Conservation (phyloP, 192 early-diverging fungal species). For the Podila horticola region DNA sequence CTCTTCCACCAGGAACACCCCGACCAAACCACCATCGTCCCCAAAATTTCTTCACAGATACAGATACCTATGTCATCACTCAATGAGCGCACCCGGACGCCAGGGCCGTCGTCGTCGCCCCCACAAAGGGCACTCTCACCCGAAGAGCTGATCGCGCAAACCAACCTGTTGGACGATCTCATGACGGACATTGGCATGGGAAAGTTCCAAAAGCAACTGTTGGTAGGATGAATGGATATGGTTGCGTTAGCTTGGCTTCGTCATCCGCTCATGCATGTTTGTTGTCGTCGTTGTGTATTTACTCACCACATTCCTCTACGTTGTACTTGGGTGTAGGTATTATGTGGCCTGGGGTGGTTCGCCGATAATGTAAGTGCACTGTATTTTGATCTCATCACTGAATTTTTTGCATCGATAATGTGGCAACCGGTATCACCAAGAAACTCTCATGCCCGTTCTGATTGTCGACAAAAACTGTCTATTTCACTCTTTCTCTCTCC, state of each 20-base stretch:
- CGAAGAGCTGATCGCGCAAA: constrained; percentile 35
- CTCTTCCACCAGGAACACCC: no score
- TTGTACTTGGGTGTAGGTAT: constrained; percentile 44
- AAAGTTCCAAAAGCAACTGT: constrained; percentile 69
- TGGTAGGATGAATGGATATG: constrained; percentile 43
- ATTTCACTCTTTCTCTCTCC: neutral
- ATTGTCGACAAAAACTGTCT: neutral
- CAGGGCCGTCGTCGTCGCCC: neutral
- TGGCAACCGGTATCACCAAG: neutral
- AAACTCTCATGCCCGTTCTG: neutral
- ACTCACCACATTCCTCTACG: neutral
- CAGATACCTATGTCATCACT: neutral
- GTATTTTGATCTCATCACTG: neutral
- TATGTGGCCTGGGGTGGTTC: constrained; percentile 88
- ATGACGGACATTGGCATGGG: constrained; percentile 80
- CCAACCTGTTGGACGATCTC: constrained; percentile 64
- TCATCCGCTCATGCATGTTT: neutral
- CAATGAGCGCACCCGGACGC: neutral
- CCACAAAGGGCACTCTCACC: constrained; percentile 31
- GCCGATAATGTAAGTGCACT: constrained; percentile 83
- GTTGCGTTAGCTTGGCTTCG: neutral
- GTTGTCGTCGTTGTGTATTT: neutral
- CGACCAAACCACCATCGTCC: no score
- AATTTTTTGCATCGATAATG: neutral
- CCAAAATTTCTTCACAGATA: neutral